phyloP scores from a whole-genome alignment of 768 basidiomycete genomes.

The Fistulinella prunicolor region DNA sequence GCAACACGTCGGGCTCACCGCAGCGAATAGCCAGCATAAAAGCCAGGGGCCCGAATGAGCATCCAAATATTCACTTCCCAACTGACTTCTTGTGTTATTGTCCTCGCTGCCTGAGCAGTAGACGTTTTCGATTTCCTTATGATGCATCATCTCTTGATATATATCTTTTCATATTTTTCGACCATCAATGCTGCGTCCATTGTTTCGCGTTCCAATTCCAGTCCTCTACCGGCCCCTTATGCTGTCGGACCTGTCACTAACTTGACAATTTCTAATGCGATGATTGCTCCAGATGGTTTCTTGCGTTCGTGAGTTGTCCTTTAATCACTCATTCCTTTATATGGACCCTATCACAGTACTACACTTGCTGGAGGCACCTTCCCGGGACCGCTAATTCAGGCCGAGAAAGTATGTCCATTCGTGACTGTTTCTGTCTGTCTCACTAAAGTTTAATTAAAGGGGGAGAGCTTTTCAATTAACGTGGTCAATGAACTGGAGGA shows the following conservation, averaged over 20 bases:
- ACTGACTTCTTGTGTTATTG: background rate
- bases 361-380: conserved; percentile 42
- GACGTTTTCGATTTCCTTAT: background rate
- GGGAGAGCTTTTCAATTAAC: conserved; percentile 40
- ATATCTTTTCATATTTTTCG: conserved; percentile 4
- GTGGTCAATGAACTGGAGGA: conserved; percentile 46
- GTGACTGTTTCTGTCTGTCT: background rate
- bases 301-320: conserved; percentile 36
- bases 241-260: conserved; percentile 22
- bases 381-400: conserved; percentile 44
- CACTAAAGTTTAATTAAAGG: conserved; percentile 30
- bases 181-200: conserved; percentile 18
- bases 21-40: too few species aligned
- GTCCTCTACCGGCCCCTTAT: conserved; percentile 1
- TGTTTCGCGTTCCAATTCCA: too few species aligned
- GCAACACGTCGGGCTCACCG: too few species aligned
- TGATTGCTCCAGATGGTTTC: conserved; percentile 50
- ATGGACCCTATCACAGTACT: conserved; percentile 9
- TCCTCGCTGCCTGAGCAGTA: background rate
- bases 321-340: background rate
- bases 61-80: too few species aligned
- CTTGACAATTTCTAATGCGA: conserved; percentile 38
- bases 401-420: conserved; percentile 29
- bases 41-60: too few species aligned
- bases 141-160: conserved; percentile 13